Percentiles rank a stretch among this genome's conserved stretches.
These are phyloP conservation scores for Petunia axillaris DNA, from an alignment of 257 asterid species.

Conservation along the genomic window DNA sequence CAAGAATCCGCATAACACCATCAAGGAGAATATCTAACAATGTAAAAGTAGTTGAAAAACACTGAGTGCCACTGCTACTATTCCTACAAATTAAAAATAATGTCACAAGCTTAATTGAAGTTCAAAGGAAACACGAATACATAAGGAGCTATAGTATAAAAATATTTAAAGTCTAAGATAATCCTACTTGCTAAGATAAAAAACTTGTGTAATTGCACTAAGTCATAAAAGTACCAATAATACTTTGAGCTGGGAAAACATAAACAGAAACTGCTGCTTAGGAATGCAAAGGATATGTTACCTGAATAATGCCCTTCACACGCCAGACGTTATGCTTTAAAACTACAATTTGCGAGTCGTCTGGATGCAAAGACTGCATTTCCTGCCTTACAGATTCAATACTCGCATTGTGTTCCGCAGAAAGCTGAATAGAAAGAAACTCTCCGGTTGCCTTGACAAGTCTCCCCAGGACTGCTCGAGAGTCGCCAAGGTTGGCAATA, in stretches of 20 bases:
- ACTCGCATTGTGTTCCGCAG: slow-evolving; percentile 69
- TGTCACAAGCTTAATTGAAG: neutral
- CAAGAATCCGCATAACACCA: neutral
- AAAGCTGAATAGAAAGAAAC: slow-evolving; percentile 58
- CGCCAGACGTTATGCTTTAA: slow-evolving; percentile 77
- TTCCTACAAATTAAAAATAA: neutral
- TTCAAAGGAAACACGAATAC: neutral
- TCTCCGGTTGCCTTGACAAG: slow-evolving; percentile 72
- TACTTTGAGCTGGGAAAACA: slow-evolving; percentile 1
- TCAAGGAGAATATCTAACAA: neutral
- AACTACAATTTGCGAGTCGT: slow-evolving; percentile 65
- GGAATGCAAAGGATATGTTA: slow-evolving; percentile 22
- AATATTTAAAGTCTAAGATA: neutral
- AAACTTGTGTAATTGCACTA: neutral
- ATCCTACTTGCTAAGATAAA: slow-evolving; percentile 5
- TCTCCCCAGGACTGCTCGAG: slow-evolving; percentile 72
- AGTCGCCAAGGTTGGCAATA: slow-evolving; percentile 68
- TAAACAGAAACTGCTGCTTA: neutral
- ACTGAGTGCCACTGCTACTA: too few species aligned
- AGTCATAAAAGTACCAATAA: neutral
- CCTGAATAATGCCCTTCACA: slow-evolving; percentile 76
- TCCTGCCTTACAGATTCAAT: slow-evolving; percentile 67
- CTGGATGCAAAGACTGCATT: slow-evolving; percentile 62
- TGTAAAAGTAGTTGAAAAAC: too few species aligned
- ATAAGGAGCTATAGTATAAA: neutral